Base-by-base conservation (phyloP, 1,284 basidiomycete genomes). In the Pterulicium gracile region DNA sequence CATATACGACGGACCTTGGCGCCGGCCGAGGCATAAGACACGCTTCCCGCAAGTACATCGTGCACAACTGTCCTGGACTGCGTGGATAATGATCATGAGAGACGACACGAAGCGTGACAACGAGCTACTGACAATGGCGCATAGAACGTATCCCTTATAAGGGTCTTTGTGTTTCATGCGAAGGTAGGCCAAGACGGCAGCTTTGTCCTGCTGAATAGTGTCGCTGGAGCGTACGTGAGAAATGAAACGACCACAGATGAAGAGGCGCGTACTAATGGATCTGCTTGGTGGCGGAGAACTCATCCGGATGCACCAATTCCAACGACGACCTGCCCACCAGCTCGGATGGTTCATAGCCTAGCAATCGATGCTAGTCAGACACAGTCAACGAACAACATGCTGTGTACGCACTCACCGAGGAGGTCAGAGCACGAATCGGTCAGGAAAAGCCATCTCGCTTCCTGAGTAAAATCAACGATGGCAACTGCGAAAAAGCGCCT, bases 291-390 rank as follows among this genome's bases (percentile, higher is more conserved):
- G 73, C 69, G 14, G 70, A 59, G 51, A 78, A 78, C 57, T 88
- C 84, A 34, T 87, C 83, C 3, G 82, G 82, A 56, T 88, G 82
- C 18, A 84, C 80, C 50, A 87, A 76, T 48, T 81, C 75, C 24
- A 84, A 66, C 2, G 79, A 80, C 1, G 81, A 72, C 17, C 65
- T 68, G 1, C 79, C 79, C 46, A 83, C 68, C 49, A 86, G 68
- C 54, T 88, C 85, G 47, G 68, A 63, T 2, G 80, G 77, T 51
- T 86, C 82, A 54, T 72, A 87, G 43, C 83, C 84, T 87, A 52
- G 22, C 13, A n/a, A n/a, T n/a, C n/a, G n/a, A n/a, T n/a, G n/a
- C n/a, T n/a, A n/a, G n/a, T n/a, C n/a, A n/a, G n/a, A n/a, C n/a
- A n/a, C n/a, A n/a, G n/a, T n/a, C n/a, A n/a, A n/a, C n/a, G n/a